Conservation (phyloP, 2,329 filamentous ascomycete species). For the Xylaria sp. region DNA sequence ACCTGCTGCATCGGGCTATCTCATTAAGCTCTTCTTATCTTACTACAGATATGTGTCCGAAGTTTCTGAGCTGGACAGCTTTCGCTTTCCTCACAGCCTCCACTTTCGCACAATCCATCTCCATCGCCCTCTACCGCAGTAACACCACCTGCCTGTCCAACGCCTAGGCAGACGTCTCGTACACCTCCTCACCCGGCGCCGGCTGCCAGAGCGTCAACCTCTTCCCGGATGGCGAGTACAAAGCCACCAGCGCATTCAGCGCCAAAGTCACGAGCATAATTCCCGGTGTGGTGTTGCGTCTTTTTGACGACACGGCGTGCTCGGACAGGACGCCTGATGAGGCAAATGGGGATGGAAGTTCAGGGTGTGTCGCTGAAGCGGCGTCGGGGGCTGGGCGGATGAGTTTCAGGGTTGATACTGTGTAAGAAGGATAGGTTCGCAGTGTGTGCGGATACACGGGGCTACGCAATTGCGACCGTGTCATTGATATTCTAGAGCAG, state of each 20-base stretch:
- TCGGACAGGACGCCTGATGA: conserved; percentile 5
- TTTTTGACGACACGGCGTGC: conserved; percentile 6
- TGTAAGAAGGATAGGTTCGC: conserved; percentile 42
- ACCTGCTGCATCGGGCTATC: conserved; percentile 1
- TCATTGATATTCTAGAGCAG: conserved; percentile 59
- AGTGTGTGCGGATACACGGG: conserved; percentile 64
- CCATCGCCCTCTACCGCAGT: conserved; percentile 1
- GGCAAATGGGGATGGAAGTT: conserved; percentile 4
- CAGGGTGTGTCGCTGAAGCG: conserved; percentile 4
- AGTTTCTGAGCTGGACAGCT: conserved; percentile 4
- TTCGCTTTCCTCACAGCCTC: not conserved
- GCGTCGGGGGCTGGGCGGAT: conserved; percentile 10
- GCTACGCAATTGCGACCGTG: conserved; percentile 62
- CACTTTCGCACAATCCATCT: conserved; percentile 7
- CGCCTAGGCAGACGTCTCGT: conserved; percentile 9
- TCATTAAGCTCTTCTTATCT: conserved; percentile 2
- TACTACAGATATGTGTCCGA: not conserved
- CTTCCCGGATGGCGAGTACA: conserved; percentile 13
- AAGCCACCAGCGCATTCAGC: conserved; percentile 5
- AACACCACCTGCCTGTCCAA: conserved; percentile 12
- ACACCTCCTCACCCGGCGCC: conserved; percentile 8
- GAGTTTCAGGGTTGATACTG: conserved; percentile 11
- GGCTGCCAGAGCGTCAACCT: conserved; percentile 14
- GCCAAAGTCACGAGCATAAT: conserved; percentile 13
- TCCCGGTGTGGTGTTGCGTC: conserved; percentile 4